phyloP scores from a whole-genome alignment of 768 basidiomycete species.

The Trametes maxima region DNA sequence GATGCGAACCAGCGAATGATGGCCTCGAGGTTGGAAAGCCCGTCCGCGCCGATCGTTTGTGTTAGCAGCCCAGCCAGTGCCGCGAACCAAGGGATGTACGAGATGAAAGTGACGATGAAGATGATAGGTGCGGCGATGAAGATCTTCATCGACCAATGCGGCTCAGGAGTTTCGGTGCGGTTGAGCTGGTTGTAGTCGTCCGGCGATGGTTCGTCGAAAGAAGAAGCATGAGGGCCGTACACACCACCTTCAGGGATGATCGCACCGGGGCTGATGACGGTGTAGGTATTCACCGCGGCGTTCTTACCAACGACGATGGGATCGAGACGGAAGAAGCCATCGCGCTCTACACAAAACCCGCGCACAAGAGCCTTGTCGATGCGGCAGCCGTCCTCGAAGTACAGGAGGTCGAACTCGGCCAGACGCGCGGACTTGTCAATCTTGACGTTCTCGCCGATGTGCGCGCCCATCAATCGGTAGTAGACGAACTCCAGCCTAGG shows the following conservation, averaged over 20 bases:
- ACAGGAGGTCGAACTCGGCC: slow-evolving; percentile 49
- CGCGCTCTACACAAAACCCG: slow-evolving; percentile 49
- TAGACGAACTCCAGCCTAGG: slow-evolving; percentile 43
- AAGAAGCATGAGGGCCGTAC: slow-evolving; percentile 51
- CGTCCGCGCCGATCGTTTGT: slow-evolving; percentile 33
- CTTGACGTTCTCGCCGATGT: slow-evolving; percentile 43
- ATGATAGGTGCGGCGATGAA: slow-evolving; percentile 47
- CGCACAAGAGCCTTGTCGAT: slow-evolving; percentile 44
- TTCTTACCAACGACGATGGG: slow-evolving; percentile 41
- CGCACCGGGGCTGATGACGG: slow-evolving; percentile 46
- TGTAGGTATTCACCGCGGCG: slow-evolving; percentile 46
- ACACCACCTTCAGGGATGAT: slow-evolving; percentile 39
- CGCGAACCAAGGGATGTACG: slow-evolving; percentile 47
- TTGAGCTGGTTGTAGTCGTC: slow-evolving; percentile 43
- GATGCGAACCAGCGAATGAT: slow-evolving; percentile 48
- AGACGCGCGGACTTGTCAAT: slow-evolving; percentile 44
- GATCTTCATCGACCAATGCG: slow-evolving; percentile 36
- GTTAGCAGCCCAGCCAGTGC: slow-evolving; percentile 43
- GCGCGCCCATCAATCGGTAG: slow-evolving; percentile 49
- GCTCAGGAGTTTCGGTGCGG: slow-evolving; percentile 38
- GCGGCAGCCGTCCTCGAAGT: slow-evolving; percentile 45
- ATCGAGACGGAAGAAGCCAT: slow-evolving; percentile 46
- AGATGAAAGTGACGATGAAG: slow-evolving; percentile 35
- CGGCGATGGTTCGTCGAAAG: slow-evolving; percentile 42
- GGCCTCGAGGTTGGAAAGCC: slow-evolving; percentile 40